Base-by-base conservation (phyloP, 2,329 filamentous ascomycete genomes). In the Colletotrichum tabaci region DNA sequence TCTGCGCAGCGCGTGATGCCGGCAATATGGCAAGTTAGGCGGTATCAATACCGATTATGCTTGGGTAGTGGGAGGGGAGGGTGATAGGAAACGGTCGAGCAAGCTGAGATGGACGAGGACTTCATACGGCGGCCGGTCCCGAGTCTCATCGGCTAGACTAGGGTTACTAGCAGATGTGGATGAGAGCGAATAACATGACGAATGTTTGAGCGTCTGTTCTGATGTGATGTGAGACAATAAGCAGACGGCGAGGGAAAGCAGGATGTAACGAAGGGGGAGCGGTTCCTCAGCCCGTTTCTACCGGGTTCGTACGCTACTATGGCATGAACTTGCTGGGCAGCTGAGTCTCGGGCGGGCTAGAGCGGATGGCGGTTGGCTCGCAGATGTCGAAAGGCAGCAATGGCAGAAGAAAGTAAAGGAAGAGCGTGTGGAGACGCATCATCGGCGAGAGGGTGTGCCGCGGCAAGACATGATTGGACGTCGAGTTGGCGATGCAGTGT, bases 91-190 rank as follows among this genome's bases (percentile, higher is more conserved):
- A 21, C 13, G 18, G 57, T 42, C 23, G 16, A 35, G 49, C n/a
- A 2, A 44, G 46, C 66, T 55, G 38, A 46, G 61, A 69, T 53
- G 53, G n/a, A 53, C 53, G 61, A 61, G 66, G 26, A 66, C 61
- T 53, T 69, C 38, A 46, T n/a, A 38, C 61, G 35, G 47, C 38
- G 61, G 61, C 30, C 66, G 64, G 52, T 52, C 61, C 66, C 60
- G 52, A 46, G 35, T 49, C 26, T 18, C 55, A 26, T 46, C 49
- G 8, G 30, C 30, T 9, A 9, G 30, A 2, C 30, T 35, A 35
- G 30, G 8, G 8, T 9, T 35, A 35, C 30, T 35, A 35, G 30
- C 2, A 10, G 30, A 35, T 35, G 30, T 9, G 8, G 30, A 35
- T 35, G 30, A 7, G 50, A 53, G 16, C n/a, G 44, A n/a, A 21